Percentiles rank a stretch among this genome's conserved stretches.
Conservation (phyloP, 73 alveolate genomes). For the Symbiodinium natans region DNA sequence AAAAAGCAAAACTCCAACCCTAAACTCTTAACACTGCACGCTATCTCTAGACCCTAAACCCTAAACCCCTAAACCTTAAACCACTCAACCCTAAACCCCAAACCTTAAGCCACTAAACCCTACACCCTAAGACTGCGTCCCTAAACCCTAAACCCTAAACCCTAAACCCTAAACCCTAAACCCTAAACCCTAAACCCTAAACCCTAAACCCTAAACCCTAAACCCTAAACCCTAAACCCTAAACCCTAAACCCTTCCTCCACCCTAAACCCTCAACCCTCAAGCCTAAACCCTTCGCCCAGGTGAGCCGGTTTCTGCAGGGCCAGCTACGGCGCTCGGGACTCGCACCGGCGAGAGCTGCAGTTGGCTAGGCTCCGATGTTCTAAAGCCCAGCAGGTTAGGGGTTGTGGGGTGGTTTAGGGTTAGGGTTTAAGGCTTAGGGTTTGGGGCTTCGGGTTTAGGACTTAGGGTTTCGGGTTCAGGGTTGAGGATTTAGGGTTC, state of each 20-base stretch:
- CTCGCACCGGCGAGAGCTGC: slow-evolving; percentile 86
- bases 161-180: background rate
- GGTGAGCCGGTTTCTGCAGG: slow-evolving; percentile 27
- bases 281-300: background rate
- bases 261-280: background rate
- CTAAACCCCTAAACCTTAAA: background rate
- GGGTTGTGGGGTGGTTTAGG: background rate
- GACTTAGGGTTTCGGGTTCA: background rate
- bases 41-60: background rate
- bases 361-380: background rate
- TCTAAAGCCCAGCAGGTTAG: background rate
- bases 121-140: background rate
- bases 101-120: background rate
- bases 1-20: too few relatives aligned
- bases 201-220: background rate
- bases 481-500: background rate
- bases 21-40: too few relatives aligned
- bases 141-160: background rate
- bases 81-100: background rate
- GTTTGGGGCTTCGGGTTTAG: background rate
- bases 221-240: background rate
- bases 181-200: background rate
- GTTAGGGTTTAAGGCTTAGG: background rate
- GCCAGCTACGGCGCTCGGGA: slow-evolving; percentile 77
- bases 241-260: slow-evolving; percentile 8